Evolutionary conservation across 192 early-diverging fungal species (phyloP), one percentile per base, ranked within the genome.

Genomic region (Funneliformis mosseae): DNA sequence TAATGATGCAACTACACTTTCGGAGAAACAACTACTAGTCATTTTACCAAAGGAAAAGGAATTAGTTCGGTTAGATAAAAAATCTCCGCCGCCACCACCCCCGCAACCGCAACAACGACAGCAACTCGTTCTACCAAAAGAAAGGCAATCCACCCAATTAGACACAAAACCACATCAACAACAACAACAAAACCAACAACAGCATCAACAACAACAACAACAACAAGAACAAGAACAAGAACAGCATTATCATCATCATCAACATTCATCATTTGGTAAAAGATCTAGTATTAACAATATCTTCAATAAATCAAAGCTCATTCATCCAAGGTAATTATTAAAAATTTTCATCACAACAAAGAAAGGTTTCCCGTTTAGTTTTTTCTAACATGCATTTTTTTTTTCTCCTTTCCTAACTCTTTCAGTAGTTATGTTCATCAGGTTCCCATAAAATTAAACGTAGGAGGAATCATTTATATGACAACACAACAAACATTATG

Each of bases 401-500:
- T 48, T 48, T 48, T 12, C 12, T 12, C 12, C 9, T 45, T 9
- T 5, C 9, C 8, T 48, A 48, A 2, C 33, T n/a, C 33, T 33
- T 33, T 3, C 33, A 33, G 3, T 55, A 55, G 48, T 28, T 66
- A 33, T 28, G 10, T 66, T 66, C 28, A 39, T 48, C 43, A 43
- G 25, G 23, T 73, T 28, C 41, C 71, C 9, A 45, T 73, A 45
- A 73, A 73, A 73, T 39, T 73, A 27, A 73, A 43, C 14, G 71
- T 73, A 2, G 71, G 71, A 12, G 71, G 43, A 5, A 73, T 48
- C 11, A 10, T 21, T 3, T 73, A 46, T 46, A 73, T 46, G 21
- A 73, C 71, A 45, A 73, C 42, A 27, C 71, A 73, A 73, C 71
- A 73, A 28, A 73, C 71, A 25, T 39, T 73, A 11, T 73, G 71